Conservation (phyloP, 176 grass and related monocot genomes). For the Chloris gayana region DNA sequence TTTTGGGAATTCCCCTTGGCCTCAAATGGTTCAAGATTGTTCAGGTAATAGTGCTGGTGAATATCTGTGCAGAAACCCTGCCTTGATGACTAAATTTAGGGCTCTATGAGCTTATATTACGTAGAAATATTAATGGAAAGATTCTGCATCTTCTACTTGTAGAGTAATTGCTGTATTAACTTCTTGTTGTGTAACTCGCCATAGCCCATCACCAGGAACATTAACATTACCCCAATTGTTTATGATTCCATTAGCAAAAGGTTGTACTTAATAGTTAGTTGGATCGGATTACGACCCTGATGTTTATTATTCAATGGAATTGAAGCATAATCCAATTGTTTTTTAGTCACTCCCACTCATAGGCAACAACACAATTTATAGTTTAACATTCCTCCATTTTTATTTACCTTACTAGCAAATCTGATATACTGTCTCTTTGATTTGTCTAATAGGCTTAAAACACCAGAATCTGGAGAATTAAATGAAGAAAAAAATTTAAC, state of each 20-base stretch:
- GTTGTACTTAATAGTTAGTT: neutral
- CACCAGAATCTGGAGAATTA: neutral
- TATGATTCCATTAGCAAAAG: neutral
- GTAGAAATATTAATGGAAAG: neutral
- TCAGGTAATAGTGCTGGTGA: neutral
- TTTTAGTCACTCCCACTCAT: neutral
- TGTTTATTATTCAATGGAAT: neutral
- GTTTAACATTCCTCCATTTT: neutral
- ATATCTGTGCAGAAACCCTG: neutral
- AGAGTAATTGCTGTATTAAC: neutral
- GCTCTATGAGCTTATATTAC: neutral
- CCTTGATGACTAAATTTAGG: neutral
- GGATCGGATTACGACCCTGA: neutral
- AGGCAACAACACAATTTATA: neutral
- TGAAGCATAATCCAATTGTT: neutral
- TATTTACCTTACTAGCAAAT: neutral
- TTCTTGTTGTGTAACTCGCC: neutral
- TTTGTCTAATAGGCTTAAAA: slow-evolving; percentile 16
- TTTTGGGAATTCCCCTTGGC: neutral
- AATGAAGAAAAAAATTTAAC: neutral
- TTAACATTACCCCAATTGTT: neutral
- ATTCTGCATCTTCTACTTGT: neutral
- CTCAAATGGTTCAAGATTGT: neutral
- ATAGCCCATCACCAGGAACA: neutral
- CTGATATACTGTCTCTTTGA: neutral